Percentiles rank a stretch among this genome's conserved stretches.
Conservation (phyloP, 2,329 filamentous ascomycete species). For the Fusarium sp. region DNA sequence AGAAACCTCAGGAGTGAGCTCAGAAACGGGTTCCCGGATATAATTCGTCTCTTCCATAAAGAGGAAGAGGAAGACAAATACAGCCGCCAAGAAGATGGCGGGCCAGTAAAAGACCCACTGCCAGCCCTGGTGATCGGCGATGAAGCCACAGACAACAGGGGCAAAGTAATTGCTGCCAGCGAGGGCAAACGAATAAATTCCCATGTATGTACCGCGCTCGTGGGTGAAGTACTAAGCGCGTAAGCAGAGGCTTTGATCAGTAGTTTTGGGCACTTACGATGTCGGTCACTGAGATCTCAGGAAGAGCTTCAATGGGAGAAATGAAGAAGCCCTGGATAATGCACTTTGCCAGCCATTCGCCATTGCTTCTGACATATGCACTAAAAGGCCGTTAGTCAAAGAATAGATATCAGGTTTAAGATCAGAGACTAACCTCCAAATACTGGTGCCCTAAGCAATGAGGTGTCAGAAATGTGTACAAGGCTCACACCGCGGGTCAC, state of each 20-base stretch:
- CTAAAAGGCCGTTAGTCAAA: neutral
- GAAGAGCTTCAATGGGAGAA: slow-evolving; percentile 57
- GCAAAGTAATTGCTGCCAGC: slow-evolving; percentile 54
- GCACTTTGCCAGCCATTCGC: slow-evolving; percentile 55
- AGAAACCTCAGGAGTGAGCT: neutral
- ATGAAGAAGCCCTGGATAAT: slow-evolving; percentile 56
- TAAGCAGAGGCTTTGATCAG: fast-evolving
- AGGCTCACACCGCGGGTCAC: neutral
- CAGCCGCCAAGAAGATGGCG: neutral
- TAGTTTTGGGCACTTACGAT: slow-evolving; percentile 37
- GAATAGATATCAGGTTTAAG: fast-evolving
- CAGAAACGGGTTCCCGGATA: slow-evolving; percentile 39
- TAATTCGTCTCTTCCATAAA: slow-evolving; percentile 4
- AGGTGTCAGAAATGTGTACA: neutral
- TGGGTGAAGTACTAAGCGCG: slow-evolving; percentile 48
- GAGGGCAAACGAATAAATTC: slow-evolving; percentile 52
- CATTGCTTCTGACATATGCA: slow-evolving; percentile 49
- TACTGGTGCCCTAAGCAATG: slow-evolving; percentile 24
- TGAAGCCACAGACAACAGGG: slow-evolving; percentile 56
- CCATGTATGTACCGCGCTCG: slow-evolving; percentile 55
- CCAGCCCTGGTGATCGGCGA: slow-evolving; percentile 53
- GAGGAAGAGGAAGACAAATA: neutral
- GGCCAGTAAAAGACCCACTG: slow-evolving; percentile 53
- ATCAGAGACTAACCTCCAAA: slow-evolving; percentile 27
- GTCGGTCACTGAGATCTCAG: slow-evolving; percentile 56